Evolutionary conservation across 176 grass and related monocot species (phyloP).

Genomic region (Dendrocalamus sinicus): DNA sequence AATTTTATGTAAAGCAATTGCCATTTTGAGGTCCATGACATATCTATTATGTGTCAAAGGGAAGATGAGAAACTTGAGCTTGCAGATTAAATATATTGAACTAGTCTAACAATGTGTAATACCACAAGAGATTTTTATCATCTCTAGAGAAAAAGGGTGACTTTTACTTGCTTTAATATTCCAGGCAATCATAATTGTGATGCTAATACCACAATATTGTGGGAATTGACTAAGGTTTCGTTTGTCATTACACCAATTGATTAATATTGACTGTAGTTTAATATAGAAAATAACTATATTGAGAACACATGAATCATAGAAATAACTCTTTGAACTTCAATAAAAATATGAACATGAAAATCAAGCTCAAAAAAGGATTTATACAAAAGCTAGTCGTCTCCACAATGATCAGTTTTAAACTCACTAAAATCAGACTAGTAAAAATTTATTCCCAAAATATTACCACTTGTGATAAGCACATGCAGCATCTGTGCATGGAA

Average conservation of each 20-base stretch:
- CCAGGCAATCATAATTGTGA: not conserved
- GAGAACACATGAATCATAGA: not conserved
- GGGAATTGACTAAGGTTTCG: not conserved
- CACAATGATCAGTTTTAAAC: not conserved
- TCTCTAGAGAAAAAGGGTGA: not conserved
- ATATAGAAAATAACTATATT: slow-evolving; percentile 5
- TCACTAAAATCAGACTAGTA: not conserved
- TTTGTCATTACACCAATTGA: not conserved
- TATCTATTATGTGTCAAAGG: too few species aligned
- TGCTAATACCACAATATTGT: not conserved
- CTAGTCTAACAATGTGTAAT: too few species aligned
- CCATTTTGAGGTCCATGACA: not conserved
- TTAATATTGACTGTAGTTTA: not conserved
- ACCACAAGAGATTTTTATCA: not conserved
- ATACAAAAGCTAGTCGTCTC: not conserved
- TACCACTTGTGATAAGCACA: not conserved
- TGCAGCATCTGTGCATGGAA: not conserved
- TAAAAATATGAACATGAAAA: too few species aligned
- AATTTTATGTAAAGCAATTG: slow-evolving; percentile 1
- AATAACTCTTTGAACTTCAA: too few species aligned
- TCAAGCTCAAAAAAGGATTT: not conserved
- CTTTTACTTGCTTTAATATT: not conserved
- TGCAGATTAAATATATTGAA: too few species aligned
- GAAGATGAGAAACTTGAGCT: too few species aligned
- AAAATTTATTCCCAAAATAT: not conserved